These are phyloP conservation scores for Phytopythium litorale DNA, from an alignment of 352 stramenopile genomes.

Conservation along the genomic window DNA sequence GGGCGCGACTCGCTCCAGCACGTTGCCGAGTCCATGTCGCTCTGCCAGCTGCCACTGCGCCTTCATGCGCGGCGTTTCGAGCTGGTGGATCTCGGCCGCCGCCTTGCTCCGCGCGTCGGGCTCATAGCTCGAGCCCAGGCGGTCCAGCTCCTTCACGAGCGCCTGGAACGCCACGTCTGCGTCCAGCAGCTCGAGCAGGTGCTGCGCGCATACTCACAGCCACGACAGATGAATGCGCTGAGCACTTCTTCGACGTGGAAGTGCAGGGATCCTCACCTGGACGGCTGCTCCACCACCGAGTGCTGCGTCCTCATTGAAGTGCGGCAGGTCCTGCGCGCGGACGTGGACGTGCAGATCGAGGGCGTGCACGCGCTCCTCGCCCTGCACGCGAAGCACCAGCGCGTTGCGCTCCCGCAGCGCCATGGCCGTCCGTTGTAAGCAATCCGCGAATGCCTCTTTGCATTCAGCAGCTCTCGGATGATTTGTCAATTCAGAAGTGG, in stretches of 20 bases:
- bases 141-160: conserved; percentile 46
- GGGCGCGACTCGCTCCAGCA: conserved; percentile 27
- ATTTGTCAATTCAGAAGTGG: too few relatives aligned
- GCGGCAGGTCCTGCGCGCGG: conserved; percentile 45
- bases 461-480: too few relatives aligned
- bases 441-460: too few relatives aligned
- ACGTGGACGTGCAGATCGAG: conserved; percentile 56
- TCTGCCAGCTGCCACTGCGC: conserved; percentile 62
- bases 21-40: conserved; percentile 44
- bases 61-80: conserved; percentile 30
- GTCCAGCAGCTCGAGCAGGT: conserved; percentile 45
- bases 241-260: neutral
- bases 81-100: conserved; percentile 23
- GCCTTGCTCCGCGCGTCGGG: conserved; percentile 39
- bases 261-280: conserved; percentile 20
- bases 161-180: conserved; percentile 47
- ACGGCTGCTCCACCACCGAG: conserved; percentile 20
- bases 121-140: conserved; percentile 27
- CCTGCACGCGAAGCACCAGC: conserved; percentile 44
- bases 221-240: neutral
- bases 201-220: conserved; percentile 14
- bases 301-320: conserved; percentile 41
- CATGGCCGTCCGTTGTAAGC: conserved; percentile 12
- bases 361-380: conserved; percentile 44
- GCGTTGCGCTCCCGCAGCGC: conserved; percentile 55